Base-by-base conservation (phyloP, 169 alveolate species). In the Cryptosporidium sp. region DNA sequence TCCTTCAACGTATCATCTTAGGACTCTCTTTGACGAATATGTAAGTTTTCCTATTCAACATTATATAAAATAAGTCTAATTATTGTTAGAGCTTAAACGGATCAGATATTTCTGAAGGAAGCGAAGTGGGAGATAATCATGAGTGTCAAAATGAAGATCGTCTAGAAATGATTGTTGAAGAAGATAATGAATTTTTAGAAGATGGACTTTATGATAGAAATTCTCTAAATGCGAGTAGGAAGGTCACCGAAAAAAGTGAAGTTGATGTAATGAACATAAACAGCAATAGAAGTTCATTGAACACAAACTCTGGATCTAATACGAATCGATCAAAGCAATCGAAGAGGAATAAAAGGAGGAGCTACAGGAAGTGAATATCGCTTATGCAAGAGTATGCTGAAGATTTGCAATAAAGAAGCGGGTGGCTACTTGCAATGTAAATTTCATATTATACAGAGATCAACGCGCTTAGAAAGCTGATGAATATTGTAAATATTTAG, bases 1-100 rank as follows among this genome's bases (percentile, higher is more conserved):
- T 21, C 89, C 89, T 21, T 62, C 89, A 29, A 80, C 89, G n/a
- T 80, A 80, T 65, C 89, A 80, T 62, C 60, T 80, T 18, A 80
- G 89, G 23, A 80, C 89, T 6, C 75, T 80, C 0, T 80, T 62
- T 23, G 75, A 80, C 16, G 89, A 80, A 14, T 60, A 80, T 65
- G 89, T 80, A 65, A 80, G 89, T 70, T 44, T 6, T 44, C 9
- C 16, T 31, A 3, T 18, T 5, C 8, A 67, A 10, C 26, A 9
- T 0, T 14, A 33, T 21, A 37, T 67, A 1, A 10, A 21, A 26
- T 8, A 4, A 67, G 18, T 3, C 18, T 33, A 67, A 37, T 33
- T 2, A 56, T 23, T 16, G 21, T 16, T 37, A 56, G 35, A 23
- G 23, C 26, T 9, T 56, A 16, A 5, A 35, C 4, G 72, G 58